A percentile compares a stretch with the other conserved stretches of the same genome.
Evolutionary conservation across 106 monocot species (phyloP).

Genomic region (Gastrodia elata): DNA sequence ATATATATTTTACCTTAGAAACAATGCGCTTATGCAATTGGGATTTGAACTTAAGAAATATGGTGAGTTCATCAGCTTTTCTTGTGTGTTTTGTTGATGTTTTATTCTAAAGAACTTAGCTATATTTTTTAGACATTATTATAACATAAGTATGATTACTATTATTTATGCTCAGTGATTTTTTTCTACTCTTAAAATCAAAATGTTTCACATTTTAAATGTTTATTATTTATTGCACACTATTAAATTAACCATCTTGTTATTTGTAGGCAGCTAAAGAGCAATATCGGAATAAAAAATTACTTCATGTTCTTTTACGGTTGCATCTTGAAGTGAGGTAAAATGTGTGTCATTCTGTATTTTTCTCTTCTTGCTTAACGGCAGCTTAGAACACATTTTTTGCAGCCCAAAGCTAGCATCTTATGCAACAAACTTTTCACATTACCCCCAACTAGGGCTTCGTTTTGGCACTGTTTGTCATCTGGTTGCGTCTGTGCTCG

Average conservation of each 20-base stretch:
- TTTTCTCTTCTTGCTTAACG: not conserved
- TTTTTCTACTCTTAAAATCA: not conserved
- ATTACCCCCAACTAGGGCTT: conserved; percentile 52
- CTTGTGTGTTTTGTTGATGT: not conserved
- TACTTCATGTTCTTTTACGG: conserved; percentile 66
- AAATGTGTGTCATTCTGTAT: not conserved
- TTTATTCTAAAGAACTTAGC: not conserved
- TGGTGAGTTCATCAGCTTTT: not conserved
- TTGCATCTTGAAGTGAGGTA: conserved; percentile 95
- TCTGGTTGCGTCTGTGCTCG: conserved; percentile 76
- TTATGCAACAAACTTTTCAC: conserved; percentile 57
- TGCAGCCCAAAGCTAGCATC: conserved; percentile 78
- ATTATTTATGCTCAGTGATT: not conserved
- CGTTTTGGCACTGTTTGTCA: conserved; percentile 76
- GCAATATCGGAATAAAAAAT: conserved; percentile 84
- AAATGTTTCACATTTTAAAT: not conserved
- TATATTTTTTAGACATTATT: not conserved
- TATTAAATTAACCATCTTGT: not conserved
- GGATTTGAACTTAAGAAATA: not conserved
- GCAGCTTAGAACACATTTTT: conserved; percentile 5
- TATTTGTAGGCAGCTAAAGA: conserved; percentile 65
- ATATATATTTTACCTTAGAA: not conserved
- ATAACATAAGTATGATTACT: not conserved
- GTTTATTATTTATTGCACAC: not conserved
- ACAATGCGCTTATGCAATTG: not conserved